Conservation (phyloP, 352 stramenopile species). For the Peronospora tabacina region DNA sequence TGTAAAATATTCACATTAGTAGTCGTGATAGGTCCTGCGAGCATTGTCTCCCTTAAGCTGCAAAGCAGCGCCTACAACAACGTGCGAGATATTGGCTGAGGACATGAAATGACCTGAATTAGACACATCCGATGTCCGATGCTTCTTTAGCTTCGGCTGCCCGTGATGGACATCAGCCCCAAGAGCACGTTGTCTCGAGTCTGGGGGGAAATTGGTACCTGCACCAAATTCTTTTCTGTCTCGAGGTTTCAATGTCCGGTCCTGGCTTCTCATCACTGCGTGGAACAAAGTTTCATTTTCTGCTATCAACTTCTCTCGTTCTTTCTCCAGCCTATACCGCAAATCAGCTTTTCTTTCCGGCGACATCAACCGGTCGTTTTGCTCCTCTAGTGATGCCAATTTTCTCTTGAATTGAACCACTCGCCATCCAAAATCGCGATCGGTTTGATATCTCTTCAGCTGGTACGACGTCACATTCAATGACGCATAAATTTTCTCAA, state of each 20-base stretch:
- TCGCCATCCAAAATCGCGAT: conserved; percentile 11
- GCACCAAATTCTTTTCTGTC: background rate
- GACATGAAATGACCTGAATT: too few relatives aligned
- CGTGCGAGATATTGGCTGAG: too few relatives aligned
- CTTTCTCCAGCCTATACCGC: conserved; percentile 8
- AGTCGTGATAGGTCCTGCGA: too few relatives aligned
- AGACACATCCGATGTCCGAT: too few relatives aligned
- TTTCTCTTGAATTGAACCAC: conserved; percentile 15
- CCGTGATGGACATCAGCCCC: too few relatives aligned
- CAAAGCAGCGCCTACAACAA: too few relatives aligned
- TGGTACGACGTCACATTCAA: background rate
- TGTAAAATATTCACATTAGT: too few relatives aligned
- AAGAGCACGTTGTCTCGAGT: conserved; percentile 1
- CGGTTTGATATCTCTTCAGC: conserved; percentile 10
- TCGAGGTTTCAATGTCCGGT: background rate
- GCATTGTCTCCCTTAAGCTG: too few relatives aligned
- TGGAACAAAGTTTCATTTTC: conserved; percentile 17
- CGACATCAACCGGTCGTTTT: conserved; percentile 4
- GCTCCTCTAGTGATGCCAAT: conserved; percentile 7
- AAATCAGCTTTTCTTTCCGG: background rate
- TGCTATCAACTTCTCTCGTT: conserved; percentile 4
- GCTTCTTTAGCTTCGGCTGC: too few relatives aligned
- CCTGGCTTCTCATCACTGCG: conserved; percentile 14
- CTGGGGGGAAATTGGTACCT: background rate
- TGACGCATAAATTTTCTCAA: conserved; percentile 11